Evolutionary conservation across 2,329 filamentous ascomycete genomes (phyloP).

Genomic region (Ophiostoma triangulosporum): DNA sequence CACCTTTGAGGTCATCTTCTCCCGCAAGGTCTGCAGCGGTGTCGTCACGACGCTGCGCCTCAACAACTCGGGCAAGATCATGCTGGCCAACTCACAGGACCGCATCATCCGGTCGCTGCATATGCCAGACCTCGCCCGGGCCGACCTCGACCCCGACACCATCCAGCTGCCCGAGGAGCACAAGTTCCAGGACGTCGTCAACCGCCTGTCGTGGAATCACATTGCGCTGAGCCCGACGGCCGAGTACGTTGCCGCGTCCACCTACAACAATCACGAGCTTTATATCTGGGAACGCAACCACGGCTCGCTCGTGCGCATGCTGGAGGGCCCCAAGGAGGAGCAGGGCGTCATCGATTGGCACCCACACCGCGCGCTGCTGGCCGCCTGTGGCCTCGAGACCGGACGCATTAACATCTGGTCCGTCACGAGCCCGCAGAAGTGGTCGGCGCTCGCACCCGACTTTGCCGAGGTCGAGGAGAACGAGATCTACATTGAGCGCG

Average conservation of each 20-base stretch:
- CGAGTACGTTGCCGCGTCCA: constrained; percentile 92
- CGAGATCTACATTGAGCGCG: constrained; percentile 85
- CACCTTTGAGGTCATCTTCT: constrained; percentile 74
- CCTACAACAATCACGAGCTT: constrained; percentile 96
- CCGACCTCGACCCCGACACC: constrained; percentile 66
- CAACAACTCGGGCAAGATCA: constrained; percentile 68
- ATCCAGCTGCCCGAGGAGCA: constrained; percentile 88
- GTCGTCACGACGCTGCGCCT: constrained; percentile 81
- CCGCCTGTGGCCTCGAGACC: constrained; percentile 83
- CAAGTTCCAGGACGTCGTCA: constrained; percentile 97
- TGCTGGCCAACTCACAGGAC: constrained; percentile 88
- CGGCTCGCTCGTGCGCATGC: constrained; percentile 87
- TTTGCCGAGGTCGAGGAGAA: constrained; percentile 98
- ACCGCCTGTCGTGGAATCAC: constrained; percentile 90
- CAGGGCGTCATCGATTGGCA: constrained; percentile 97
- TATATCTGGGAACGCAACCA: constrained; percentile 96
- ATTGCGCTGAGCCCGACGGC: constrained; percentile 88
- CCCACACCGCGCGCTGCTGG: constrained; percentile 71
- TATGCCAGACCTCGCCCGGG: constrained; percentile 60
- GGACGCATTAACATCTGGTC: constrained; percentile 94
- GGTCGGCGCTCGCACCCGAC: constrained; percentile 92
- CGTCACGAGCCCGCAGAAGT: constrained; percentile 86
- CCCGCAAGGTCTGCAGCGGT: constrained; percentile 73
- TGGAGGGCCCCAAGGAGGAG: constrained; percentile 94
- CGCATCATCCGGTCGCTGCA: constrained; percentile 88